These are phyloP conservation scores for Colletotrichum acutatum DNA, from an alignment of 2,329 filamentous ascomycete species.

Conservation along the genomic window DNA sequence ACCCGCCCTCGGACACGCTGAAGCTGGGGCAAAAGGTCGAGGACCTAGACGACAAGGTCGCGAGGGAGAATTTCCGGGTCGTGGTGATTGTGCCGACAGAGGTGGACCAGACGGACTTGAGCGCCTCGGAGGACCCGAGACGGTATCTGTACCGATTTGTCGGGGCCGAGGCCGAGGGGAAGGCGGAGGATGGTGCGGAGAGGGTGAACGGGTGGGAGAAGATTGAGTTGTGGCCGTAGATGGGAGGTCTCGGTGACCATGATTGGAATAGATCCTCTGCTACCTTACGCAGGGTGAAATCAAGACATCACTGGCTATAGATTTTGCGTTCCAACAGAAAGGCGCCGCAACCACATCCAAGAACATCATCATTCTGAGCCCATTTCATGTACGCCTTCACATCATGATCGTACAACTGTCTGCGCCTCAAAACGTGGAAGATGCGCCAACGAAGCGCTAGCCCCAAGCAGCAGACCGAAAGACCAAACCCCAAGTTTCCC, in stretches of 20 bases:
- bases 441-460: not conserved
- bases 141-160: slow-evolving; percentile 76
- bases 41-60: slow-evolving; percentile 75
- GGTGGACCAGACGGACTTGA: slow-evolving; percentile 80
- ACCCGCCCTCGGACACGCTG: slow-evolving; percentile 53
- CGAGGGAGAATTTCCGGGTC: slow-evolving; percentile 82
- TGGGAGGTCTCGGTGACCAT: not conserved
- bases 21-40: slow-evolving; percentile 73
- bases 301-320: not conserved
- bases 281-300: not conserved
- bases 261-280: not conserved
- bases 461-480: not conserved
- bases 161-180: slow-evolving; percentile 46
- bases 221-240: slow-evolving; percentile 75
- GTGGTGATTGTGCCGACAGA: slow-evolving; percentile 83
- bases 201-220: slow-evolving; percentile 65
- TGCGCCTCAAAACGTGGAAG: no score
- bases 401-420: slow-evolving; percentile 18
- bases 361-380: slow-evolving; percentile 10
- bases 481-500: not conserved
- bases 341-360: not conserved
- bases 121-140: slow-evolving; percentile 69
- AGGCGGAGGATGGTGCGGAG: slow-evolving; percentile 50
- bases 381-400: slow-evolving; percentile 12
- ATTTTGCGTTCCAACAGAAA: not conserved